Base-by-base conservation (phyloP, 2,329 filamentous ascomycete genomes). In the Aspergillus nomiae region DNA sequence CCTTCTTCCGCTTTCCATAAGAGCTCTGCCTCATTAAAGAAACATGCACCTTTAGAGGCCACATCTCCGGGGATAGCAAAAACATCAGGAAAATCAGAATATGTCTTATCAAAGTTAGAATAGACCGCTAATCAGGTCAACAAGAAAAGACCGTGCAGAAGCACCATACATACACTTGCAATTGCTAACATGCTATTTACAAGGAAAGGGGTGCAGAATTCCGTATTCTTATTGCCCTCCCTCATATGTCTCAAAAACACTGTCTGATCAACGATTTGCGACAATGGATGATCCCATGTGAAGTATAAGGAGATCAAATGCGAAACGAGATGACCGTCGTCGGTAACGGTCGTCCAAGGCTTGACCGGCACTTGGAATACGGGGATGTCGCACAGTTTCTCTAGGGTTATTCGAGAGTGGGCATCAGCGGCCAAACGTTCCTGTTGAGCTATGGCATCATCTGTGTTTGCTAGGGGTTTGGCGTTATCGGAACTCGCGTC, bases 261-360 rank as follows among this genome's bases (percentile, higher is more conserved):
- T 69, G 94, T 90, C 58, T 89, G 85, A 71, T 91, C 92, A 74
- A 97, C 93, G 28, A 95, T 81, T 45, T 85, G 88, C 72, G 90
- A 96, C 78, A 92, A 96, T 34, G 92, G 89, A 76, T 97, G 96
- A 75, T 97, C 92, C 90, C 94, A 97, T 72, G 88, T 92, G 78
- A 97, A 96, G 79, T 97, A 97, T 87, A 96, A 90, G 73, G 92
- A 92, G 71, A 97, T 86, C 34, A 97, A 85, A 76, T 96, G 92
- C 10, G 89, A 87, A 68, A 96, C 87, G 55, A 96, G 84, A 56
- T 90, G 85, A 16, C 87, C 82, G 73, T 97, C 92, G 53, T 87
- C 83, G 4, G 92, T 96, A 56, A 96, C 91, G 9, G 83, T 85
- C 0, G 93, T 94, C 94, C 94, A 97, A 45, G 75, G 75, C 34